Percentiles rank a stretch among this genome's conserved stretches.
Evolutionary conservation across 768 basidiomycete genomes (phyloP).

Genomic region (Favolaschia claudopus): DNA sequence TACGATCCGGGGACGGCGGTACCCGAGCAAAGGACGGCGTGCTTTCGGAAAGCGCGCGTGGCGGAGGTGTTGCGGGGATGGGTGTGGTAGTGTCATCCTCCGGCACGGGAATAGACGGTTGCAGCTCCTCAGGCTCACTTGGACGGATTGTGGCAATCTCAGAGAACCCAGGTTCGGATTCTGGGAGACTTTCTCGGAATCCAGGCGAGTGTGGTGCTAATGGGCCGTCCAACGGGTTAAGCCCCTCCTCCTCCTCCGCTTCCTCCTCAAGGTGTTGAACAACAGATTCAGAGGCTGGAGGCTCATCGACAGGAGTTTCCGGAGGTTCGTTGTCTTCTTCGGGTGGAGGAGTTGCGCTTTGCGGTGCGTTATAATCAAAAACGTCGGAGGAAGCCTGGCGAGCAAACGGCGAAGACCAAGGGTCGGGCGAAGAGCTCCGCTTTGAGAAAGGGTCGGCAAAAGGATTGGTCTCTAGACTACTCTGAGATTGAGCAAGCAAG

Average conservation of each 20-base stretch:
- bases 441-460: constrained; percentile 78
- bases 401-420: constrained; percentile 72
- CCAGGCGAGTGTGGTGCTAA: constrained; percentile 47
- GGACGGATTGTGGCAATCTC: constrained; percentile 54
- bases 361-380: constrained; percentile 19
- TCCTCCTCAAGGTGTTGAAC: too few relatives aligned
- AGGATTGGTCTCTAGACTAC: constrained; percentile 74
- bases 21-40: constrained; percentile 17
- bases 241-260: constrained; percentile 41
- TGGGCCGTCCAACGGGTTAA: constrained; percentile 18
- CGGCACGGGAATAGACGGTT: constrained; percentile 33
- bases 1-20: constrained; percentile 1
- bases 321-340: constrained; percentile 26
- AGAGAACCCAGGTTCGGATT: constrained; percentile 41
- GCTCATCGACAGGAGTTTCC: constrained; percentile 40
- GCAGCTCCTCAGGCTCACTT: constrained; percentile 40
- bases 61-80: constrained; percentile 37
- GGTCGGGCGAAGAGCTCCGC: constrained; percentile 75
- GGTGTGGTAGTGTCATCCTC: constrained; percentile 24
- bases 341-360: constrained; percentile 23
- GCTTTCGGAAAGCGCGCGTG: constrained; percentile 29
- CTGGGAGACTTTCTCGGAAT: constrained; percentile 57
- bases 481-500: constrained; percentile 66
- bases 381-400: constrained; percentile 31
- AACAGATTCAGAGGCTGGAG: constrained; percentile 50